Evolutionary conservation across 192 early-diverging fungal genomes (phyloP), one percentile per base, ranked within the genome.

Genomic region (Podila clonocystis): DNA sequence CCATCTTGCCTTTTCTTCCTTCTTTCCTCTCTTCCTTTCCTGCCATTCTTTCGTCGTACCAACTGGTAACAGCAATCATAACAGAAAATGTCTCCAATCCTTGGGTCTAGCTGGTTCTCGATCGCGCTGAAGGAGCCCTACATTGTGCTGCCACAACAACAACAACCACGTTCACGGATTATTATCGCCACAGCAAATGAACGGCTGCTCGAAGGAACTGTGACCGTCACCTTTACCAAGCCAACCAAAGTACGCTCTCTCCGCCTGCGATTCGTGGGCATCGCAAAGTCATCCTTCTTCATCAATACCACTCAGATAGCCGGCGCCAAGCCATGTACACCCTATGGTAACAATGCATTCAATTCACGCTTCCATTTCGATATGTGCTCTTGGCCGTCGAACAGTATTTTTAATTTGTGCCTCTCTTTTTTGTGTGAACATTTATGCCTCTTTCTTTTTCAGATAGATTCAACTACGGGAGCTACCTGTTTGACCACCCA

Each of bases 201-300:
- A 33, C 29, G n/a, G 50, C 7, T 29, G 22, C 19, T 71, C 11
- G 61, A 62, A 38, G 69, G 69, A 38, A 22, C 60, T 4, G 26
- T 71, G 12, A 28, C 49, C 19, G 15, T 71, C 20, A 65, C 7
- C 9, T 20, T 72, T 26, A 48, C 41, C 26, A 63, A 72, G 28
- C 28, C 52, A 9, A 72, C 38, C 55, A 71, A 65, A 12, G 63
- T 65, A 0, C 70, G 70, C 20, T 50, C 62, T 20, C 41, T 72
- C 30, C 62, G 63, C 24, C 19, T 72, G 22, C 24, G 50, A 0
- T 41, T 72, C 24, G 11, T 22, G 12, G 70, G 70, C 26, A 13
- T 58, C 2, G 52, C 45, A 15, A 34, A 52, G 19, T 65, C 52
- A 20, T 50, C 62, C 9, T 72, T 58, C 29, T 65, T 34, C 7